These are phyloP conservation scores for Macrophomina pseudophaseolina DNA, from an alignment of 2,329 filamentous ascomycete genomes.

Conservation along the genomic window DNA sequence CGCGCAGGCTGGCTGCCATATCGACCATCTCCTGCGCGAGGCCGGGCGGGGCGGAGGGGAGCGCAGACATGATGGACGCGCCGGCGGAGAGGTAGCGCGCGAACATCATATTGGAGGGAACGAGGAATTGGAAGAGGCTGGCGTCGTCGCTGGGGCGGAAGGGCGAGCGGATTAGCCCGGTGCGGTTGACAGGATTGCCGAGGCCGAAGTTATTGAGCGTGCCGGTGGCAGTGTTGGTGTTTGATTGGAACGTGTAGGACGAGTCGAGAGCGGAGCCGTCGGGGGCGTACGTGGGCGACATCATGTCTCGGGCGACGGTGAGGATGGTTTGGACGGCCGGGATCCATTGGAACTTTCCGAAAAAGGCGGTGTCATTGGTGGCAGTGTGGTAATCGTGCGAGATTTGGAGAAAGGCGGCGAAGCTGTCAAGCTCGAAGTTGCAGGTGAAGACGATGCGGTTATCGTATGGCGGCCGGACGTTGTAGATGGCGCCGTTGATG, in stretches of 20 bases:
- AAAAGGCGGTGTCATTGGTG: slow-evolving; percentile 54
- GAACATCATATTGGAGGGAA: slow-evolving; percentile 72
- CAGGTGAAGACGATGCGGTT: slow-evolving; percentile 56
- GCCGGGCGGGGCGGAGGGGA: slow-evolving; percentile 53
- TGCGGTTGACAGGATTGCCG: slow-evolving; percentile 55
- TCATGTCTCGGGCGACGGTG: slow-evolving; percentile 53
- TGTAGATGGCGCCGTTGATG: slow-evolving; percentile 51
- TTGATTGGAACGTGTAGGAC: slow-evolving; percentile 53
- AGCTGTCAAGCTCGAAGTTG: slow-evolving; percentile 60
- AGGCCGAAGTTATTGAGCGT: slow-evolving; percentile 59
- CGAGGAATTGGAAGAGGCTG: slow-evolving; percentile 56
- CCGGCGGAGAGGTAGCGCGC: slow-evolving; percentile 64
- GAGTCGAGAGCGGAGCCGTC: slow-evolving; percentile 50
- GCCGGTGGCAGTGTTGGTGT: slow-evolving; percentile 52
- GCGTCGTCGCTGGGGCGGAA: slow-evolving; percentile 58
- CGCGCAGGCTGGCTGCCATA: slow-evolving; percentile 54
- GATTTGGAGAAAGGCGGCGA: slow-evolving; percentile 58
- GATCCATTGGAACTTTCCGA: slow-evolving; percentile 55
- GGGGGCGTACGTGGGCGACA: slow-evolving; percentile 53
- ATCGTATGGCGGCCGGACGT: slow-evolving; percentile 49
- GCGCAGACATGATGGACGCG: slow-evolving; percentile 57
- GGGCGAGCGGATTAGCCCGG: slow-evolving; percentile 55
- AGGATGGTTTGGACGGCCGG: slow-evolving; percentile 52
- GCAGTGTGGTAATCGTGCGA: slow-evolving; percentile 55
- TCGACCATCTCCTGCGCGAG: slow-evolving; percentile 62